Percentiles rank a stretch among this genome's conserved stretches.
Conservation (phyloP, 2,329 filamentous ascomycete species). For the Colletotrichum tabaci region DNA sequence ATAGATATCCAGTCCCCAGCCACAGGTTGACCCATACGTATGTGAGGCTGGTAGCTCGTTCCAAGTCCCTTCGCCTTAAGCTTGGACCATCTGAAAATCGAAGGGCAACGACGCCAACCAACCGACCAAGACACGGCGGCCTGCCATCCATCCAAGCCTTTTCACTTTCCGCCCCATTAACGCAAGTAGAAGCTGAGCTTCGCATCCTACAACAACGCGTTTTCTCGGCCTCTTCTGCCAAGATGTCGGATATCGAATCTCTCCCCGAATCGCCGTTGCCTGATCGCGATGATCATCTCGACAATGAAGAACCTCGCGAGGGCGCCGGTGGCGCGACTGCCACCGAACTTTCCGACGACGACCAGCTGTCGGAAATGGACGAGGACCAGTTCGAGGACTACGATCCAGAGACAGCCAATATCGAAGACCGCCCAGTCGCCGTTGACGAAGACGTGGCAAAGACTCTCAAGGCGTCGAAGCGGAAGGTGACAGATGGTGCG, state of each 20-base stretch:
- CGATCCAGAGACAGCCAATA: constrained; percentile 74
- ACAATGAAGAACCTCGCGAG: constrained; percentile 60
- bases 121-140: background rate
- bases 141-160: background rate
- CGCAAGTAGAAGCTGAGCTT: background rate
- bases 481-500: constrained; percentile 75
- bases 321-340: constrained; percentile 56
- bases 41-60: constrained; percentile 16
- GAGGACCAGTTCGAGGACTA: constrained; percentile 80
- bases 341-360: constrained; percentile 65
- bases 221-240: constrained; percentile 22
- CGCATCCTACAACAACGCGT: background rate
- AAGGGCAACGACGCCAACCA: constrained; percentile 14
- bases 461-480: constrained; percentile 75
- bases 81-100: constrained; percentile 41
- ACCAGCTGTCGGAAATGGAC: constrained; percentile 77
- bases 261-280: constrained; percentile 53
- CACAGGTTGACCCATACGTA: background rate
- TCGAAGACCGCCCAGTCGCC: constrained; percentile 75
- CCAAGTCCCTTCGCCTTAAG: constrained; percentile 18
- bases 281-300: constrained; percentile 51
- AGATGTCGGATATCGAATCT: constrained; percentile 65
- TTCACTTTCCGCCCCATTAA: background rate
- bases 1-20: background rate
- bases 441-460: constrained; percentile 77